phyloP scores from a whole-genome alignment of 2,329 filamentous ascomycete species.

The Thyridium curvatum region DNA sequence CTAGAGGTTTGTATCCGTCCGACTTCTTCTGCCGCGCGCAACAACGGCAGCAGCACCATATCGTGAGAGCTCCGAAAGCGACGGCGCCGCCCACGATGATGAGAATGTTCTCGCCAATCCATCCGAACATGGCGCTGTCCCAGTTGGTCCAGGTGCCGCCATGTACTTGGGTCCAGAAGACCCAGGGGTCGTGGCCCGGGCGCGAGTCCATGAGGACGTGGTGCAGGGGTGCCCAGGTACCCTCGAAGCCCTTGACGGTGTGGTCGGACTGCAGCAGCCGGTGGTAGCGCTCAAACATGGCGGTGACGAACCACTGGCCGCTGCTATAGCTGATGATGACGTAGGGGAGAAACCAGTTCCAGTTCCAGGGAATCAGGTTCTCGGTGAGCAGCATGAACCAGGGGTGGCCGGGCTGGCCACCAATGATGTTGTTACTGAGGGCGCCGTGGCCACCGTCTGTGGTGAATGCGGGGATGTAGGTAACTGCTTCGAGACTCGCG shows the following conservation, averaged over 20 bases:
- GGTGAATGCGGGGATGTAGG: constrained; percentile 60
- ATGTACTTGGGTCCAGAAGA: constrained; percentile 20
- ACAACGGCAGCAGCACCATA: constrained; percentile 1
- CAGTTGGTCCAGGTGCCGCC: constrained; percentile 21
- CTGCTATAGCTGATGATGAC: constrained; percentile 71
- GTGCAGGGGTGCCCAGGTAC: constrained; percentile 9
- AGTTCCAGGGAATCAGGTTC: constrained; percentile 56
- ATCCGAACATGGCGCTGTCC: constrained; percentile 20
- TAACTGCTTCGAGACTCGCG: constrained; percentile 57
- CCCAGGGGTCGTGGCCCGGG: constrained; percentile 14
- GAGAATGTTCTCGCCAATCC: constrained; percentile 17
- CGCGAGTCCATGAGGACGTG: constrained; percentile 20
- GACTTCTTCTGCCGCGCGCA: neutral
- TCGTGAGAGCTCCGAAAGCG: neutral
- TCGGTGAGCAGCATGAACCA: constrained; percentile 65
- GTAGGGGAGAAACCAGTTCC: constrained; percentile 63
- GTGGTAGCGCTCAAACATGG: constrained; percentile 64
- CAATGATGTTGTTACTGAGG: constrained; percentile 61
- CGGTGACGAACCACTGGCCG: constrained; percentile 62
- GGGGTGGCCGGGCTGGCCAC: constrained; percentile 58
- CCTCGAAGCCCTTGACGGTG: constrained; percentile 13
- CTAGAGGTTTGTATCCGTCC: neutral
- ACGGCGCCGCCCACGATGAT: constrained; percentile 7
- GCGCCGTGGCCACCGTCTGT: constrained; percentile 36
- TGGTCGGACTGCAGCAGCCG: constrained; percentile 8